Base-by-base conservation (phyloP, 495 filamentous ascomycete species). In the Aspergillus nidulans region DNA sequence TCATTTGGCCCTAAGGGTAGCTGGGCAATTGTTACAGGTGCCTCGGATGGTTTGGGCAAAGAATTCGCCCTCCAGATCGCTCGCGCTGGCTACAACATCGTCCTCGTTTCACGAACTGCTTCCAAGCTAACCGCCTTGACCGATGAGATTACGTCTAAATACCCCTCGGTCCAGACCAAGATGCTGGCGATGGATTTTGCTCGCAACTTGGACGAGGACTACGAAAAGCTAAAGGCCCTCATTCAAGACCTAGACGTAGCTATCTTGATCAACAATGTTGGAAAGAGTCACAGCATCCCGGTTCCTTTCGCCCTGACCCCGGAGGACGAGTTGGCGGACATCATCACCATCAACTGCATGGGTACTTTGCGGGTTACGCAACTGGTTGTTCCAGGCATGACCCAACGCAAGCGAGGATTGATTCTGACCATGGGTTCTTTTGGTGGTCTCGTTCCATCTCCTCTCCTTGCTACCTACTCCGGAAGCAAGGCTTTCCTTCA, bases 401-500 rank as follows among this genome's bases (percentile, higher is more conserved):
- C 85, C 20, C 75, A 84, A 62, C 88, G 91, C 58, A 86, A 85
- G 66, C 85, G 86, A 44, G 94, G 95, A 25, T 77, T 99, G 21
- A 91, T 99, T 63, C 75, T 99, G 23, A 99, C 92, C 44, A 96
- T 99, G 91, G 95, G 92, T 39, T 95, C 90, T 38, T 94, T 97
- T 64, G 94, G 88, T 53, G 95, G 92, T 52, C 80, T 91, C 55
- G 76, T 94, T 55, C 95, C 95, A 16, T 96, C 91, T 2, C 95
- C 94, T 1, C 83, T 95, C 24, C 83, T 99, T 15, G 94, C 95
- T 19, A 97, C 92, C 6, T 99, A 99, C 80, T 95, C 89, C 54
- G 95, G 95, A 52, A 89, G 84, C 81, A 99, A 99, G 77, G 92
- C 95, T 21, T 99, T 99, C 81, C 81, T 99, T 53, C 92, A 97